Base-by-base conservation (phyloP, 208 protist genomes). In the Tritrichomonas foetus region DNA sequence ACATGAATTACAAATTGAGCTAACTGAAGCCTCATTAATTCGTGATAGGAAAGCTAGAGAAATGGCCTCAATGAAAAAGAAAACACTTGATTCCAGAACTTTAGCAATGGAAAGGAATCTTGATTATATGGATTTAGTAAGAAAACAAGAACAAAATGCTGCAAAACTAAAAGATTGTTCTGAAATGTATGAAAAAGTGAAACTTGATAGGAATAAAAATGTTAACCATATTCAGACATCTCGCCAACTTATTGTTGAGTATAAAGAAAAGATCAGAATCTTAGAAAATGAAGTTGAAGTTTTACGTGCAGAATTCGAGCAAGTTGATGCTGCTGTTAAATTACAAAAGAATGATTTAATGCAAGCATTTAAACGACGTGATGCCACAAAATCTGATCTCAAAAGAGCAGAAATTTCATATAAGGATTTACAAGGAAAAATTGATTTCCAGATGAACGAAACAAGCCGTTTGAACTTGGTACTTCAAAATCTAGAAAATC, bases 1-100 rank as follows among this genome's bases (percentile, higher is more conserved):
- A 53, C 74, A 82, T 36, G 74, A 82, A 82, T 30, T 82, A 25
- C n/a, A 82, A 53, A 0, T 25, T 0, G 41, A 82, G 41, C 25
- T 82, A 44, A 82, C 74, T n/a, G 74, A 82, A 82, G 41, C 41
- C 0, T 82, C 74, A n/a, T 50, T 82, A n/a, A 82, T 82, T 30
- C n/a, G 74, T 47, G 74, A 82, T 53, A 82, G 74, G 50, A 82
- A 82, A 53, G 74, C 74, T 50, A 47, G 74, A 50, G 74, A 82
- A 53, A 82, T 50, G 41, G 74, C 74, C 1, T 25, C 74, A 44
- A 82, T 82, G 74, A 82, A 82, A 36, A 82, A 82, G 74, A 82
- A 82, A 36, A 82, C 74, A 30, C 20, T 82, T 82, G 74, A 82
- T 53, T 20, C 74, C 1, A 82, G 50, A 25, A 50, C 41, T 14